Evolutionary conservation across 805 yeast species (phyloP), one percentile per base, ranked within the genome.

Genomic region (Lipomyces anomalus): DNA sequence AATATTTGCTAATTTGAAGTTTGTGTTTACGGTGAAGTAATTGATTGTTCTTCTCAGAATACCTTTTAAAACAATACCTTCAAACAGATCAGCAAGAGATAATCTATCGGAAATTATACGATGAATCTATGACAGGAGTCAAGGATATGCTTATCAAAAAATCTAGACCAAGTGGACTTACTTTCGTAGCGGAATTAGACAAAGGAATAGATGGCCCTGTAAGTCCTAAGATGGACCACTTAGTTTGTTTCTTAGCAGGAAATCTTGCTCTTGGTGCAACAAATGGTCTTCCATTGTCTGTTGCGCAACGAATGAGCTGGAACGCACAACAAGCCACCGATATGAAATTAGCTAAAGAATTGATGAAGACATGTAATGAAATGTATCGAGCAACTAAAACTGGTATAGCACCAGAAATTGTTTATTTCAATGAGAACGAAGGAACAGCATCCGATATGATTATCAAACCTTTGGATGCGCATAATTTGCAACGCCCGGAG

Each of bases 201-300:
- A 55, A 64, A 23, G 96, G 96, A 7, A 57, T 85, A n/a, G 49
- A 40, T 21, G 80, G 82, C 0, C 66, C 69, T 2, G 63, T 82
- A 13, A 75, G 82, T 13, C 68, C 79, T 16, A 87, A 86, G 61
- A 85, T 89, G 95, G 96, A 89, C 61, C 96, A 89, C 65, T 69
- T 86, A 48, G 96, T 87, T 22, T 89, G 97, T 63, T 88, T 87
- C 65, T 77, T 84, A 60, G 95, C 95, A 46, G 96, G 96, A 0
- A 72, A 84, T 50, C 74, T 89, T 50, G 92, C 95, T 0, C 67
- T 87, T 43, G 96, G 96, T 22, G 94, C 95, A 13, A 89, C 96
- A 2, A 77, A 75, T 38, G 97, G 97, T 6, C 61, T 68, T 23
- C 66, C 81, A 1, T 58, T 76, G 21, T 64, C 63, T 7, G 74